These are phyloP conservation scores for Taiozyma sp. DNA, from an alignment of 1,139 yeast genomes.

Conservation along the genomic window DNA sequence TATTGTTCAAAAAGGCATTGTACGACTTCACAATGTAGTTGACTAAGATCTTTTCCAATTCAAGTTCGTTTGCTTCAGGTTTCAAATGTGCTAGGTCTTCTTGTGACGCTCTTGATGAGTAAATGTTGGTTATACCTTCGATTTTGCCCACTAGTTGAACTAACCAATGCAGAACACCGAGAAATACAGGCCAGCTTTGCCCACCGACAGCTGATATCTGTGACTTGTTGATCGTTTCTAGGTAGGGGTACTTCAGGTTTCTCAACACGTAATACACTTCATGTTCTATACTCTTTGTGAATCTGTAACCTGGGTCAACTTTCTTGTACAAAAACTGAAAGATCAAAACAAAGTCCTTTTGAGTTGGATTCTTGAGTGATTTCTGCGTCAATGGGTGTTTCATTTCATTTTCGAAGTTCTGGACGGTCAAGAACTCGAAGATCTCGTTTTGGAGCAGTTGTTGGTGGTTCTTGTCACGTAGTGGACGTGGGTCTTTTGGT, in stretches of 20 bases:
- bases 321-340: slow-evolving; percentile 75
- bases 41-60: slow-evolving; percentile 55
- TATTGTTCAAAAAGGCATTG: slow-evolving; percentile 55
- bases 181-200: slow-evolving; percentile 77
- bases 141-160: slow-evolving; percentile 50
- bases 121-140: slow-evolving; percentile 29
- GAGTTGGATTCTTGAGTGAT: slow-evolving; percentile 75
- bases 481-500: slow-evolving; percentile 64
- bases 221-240: slow-evolving; percentile 74
- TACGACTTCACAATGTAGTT: slow-evolving; percentile 65
- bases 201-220: slow-evolving; percentile 93
- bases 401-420: slow-evolving; percentile 69
- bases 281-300: slow-evolving; percentile 62
- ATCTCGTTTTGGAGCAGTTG: slow-evolving; percentile 58
- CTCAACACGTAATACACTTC: slow-evolving; percentile 70
- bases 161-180: slow-evolving; percentile 81
- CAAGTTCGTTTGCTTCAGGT: slow-evolving; percentile 30
- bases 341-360: slow-evolving; percentile 72
- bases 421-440: slow-evolving; percentile 53
- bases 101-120: slow-evolving; percentile 16
- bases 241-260: slow-evolving; percentile 68
- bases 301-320: slow-evolving; percentile 75
- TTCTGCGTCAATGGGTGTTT: slow-evolving; percentile 63
- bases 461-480: slow-evolving; percentile 69
- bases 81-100: slow-evolving; percentile 28